Base-by-base conservation (phyloP, 2,329 filamentous ascomycete genomes). In the Teratosphaeria destructans region DNA sequence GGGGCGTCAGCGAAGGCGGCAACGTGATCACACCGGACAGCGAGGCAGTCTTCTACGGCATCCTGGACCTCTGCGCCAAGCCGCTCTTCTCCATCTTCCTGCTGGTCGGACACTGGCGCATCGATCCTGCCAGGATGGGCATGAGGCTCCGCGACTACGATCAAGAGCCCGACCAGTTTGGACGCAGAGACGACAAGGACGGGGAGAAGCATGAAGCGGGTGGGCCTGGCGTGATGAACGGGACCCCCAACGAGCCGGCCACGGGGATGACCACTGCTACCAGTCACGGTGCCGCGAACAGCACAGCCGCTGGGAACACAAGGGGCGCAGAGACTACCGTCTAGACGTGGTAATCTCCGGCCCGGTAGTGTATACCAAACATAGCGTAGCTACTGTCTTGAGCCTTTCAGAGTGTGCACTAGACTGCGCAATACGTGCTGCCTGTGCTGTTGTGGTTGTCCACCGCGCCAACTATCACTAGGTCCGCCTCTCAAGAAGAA, bases 21-120 rank as follows among this genome's bases (percentile, higher is more conserved):
- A 85, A 85, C 62, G 72, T 84, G 61, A 84, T 86, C 52, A 72
- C 83, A 2, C 81, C 83, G 0, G 84, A 87, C 66, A 82, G 81
- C 0, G 85, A 87, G 64, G 82, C 82, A 3, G 73, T 85, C 57
- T 85, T 86, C 67, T 87, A 87, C 64, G 82, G 83, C 16, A 71
- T 86, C 2, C 74, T 87, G 0, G 85, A 87, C 58, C 72, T 86
- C 5, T 57, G 85, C 1, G 78, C 83, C 3, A 86, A 86, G 71
- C 81, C 82, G 1, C 73, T 80, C 5, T 86, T 86, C 63, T 80
- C 81, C 1, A 72, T 75, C 5, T 63, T 85, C 1, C 74, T 87
- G 0, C 70, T 87, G 35, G 80, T 74, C 71, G 82, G 82, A 0
- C 83, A 85, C 66, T 75, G 81, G 49, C 81, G 79, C 59, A 85